phyloP scores from a whole-genome alignment of 345 rosid species.

The Acer negundo region DNA sequence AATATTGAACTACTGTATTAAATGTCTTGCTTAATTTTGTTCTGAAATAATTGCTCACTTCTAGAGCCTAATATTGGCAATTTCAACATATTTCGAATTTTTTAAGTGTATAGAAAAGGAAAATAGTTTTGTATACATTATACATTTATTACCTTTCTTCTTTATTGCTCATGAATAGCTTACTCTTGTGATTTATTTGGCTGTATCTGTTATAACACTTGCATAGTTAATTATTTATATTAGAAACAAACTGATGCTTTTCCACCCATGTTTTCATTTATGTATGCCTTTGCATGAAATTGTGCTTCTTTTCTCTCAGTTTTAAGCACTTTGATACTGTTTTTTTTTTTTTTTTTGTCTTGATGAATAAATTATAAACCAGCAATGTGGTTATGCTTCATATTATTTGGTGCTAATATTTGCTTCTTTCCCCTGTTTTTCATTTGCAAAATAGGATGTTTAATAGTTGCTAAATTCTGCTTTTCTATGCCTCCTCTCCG shows the following conservation, averaged over 20 bases:
- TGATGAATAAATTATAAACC: constrained; percentile 1
- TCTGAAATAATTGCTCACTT: too few species aligned
- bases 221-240: neutral
- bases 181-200: neutral
- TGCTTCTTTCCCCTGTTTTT: neutral
- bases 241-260: neutral
- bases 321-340: neutral
- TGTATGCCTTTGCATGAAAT: neutral
- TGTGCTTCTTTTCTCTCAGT: neutral
- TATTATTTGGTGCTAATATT: neutral
- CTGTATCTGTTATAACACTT: neutral
- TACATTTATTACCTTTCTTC: neutral
- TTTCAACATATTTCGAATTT: neutral
- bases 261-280: neutral
- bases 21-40: too few species aligned
- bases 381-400: neutral
- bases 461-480: neutral
- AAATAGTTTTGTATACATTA: neutral
- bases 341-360: neutral
- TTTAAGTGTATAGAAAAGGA: neutral
- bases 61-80: too few species aligned
- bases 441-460: neutral
- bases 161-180: neutral
- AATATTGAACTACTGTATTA: neutral
- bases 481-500: neutral